Conservation (phyloP, 1,139 yeast genomes). For the Blastobotrys indianensis region DNA sequence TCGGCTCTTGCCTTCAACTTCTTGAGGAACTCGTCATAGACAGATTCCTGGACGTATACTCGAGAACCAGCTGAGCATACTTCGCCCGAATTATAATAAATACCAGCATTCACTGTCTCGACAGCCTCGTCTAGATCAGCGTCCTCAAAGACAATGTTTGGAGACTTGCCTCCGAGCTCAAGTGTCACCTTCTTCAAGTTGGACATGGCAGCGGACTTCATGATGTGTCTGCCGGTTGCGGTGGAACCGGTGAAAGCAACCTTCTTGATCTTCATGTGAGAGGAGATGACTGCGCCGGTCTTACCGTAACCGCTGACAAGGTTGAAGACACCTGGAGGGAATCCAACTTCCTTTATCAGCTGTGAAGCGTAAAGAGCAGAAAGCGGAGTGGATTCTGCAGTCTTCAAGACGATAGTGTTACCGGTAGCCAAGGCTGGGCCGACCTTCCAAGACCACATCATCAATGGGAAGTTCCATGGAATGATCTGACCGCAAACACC, state of each 20-base stretch:
- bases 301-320: slow-evolving; percentile 73
- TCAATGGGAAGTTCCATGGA: slow-evolving; percentile 85
- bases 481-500: slow-evolving; percentile 81
- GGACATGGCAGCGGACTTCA: slow-evolving; percentile 60
- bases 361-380: slow-evolving; percentile 63
- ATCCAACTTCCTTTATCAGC: slow-evolving; percentile 60
- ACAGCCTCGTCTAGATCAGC: slow-evolving; percentile 52
- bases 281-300: slow-evolving; percentile 65
- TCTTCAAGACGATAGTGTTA: slow-evolving; percentile 71
- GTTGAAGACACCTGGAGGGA: slow-evolving; percentile 77
- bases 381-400: slow-evolving; percentile 81
- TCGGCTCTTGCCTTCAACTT: slow-evolving; percentile 50
- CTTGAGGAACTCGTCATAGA: slow-evolving; percentile 56
- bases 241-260: slow-evolving; percentile 86
- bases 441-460: slow-evolving; percentile 81
- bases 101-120: slow-evolving; percentile 49
- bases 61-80: slow-evolving; percentile 82
- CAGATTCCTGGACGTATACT: slow-evolving; percentile 62
- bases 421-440: slow-evolving; percentile 83
- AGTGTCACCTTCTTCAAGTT: slow-evolving; percentile 70
- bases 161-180: slow-evolving; percentile 79
- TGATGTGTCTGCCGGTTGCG: slow-evolving; percentile 65
- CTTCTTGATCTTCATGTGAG: slow-evolving; percentile 65
- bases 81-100: slow-evolving; percentile 73
- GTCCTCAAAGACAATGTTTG: slow-evolving; percentile 67